phyloP scores from a whole-genome alignment of 495 filamentous ascomycete species.

The Penicillium samsonianum region DNA sequence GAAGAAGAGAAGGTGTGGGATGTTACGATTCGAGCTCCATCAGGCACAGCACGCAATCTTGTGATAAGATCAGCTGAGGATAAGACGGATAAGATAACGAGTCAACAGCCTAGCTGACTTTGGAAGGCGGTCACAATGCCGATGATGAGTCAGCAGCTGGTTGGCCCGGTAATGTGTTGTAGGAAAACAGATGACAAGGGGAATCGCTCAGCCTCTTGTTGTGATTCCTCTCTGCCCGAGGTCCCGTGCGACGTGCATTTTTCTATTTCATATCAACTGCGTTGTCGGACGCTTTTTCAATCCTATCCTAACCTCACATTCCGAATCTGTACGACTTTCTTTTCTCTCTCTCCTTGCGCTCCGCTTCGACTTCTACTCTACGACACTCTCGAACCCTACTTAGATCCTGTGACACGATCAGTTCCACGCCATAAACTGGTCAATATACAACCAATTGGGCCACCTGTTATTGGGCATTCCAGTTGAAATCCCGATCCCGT shows the following conservation, averaged over 20 bases:
- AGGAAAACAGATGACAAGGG: slow-evolving; percentile 43
- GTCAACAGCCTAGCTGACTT: neutral
- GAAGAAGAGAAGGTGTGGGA: neutral
- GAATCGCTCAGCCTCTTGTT: slow-evolving; percentile 27
- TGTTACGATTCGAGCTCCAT: neutral
- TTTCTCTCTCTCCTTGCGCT: slow-evolving; percentile 13
- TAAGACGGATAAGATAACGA: slow-evolving; percentile 24
- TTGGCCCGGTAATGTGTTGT: slow-evolving; percentile 48
- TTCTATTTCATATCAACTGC: slow-evolving; percentile 12
- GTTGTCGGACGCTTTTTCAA: slow-evolving; percentile 19
- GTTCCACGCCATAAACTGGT: slow-evolving; percentile 7
- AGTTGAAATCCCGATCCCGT: slow-evolving; percentile 14
- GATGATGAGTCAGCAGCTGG: slow-evolving; percentile 33
- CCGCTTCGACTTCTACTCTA: slow-evolving; percentile 10
- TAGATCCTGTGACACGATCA: slow-evolving; percentile 6
- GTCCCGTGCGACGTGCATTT: slow-evolving; percentile 12
- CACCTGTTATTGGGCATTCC: slow-evolving; percentile 20
- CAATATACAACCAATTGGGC: neutral
- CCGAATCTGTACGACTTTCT: slow-evolving; percentile 16
- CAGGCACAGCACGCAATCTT: slow-evolving; percentile 8
- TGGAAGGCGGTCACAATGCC: slow-evolving; percentile 28
- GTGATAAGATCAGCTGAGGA: slow-evolving; percentile 17
- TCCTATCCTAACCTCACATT: slow-evolving; percentile 9
- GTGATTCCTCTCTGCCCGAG: slow-evolving; percentile 22
- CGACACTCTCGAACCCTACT: slow-evolving; percentile 1